Evolutionary conservation across 2,329 filamentous ascomycete species (phyloP), one percentile per base, ranked within the genome.

Genomic region (Beauveria australis): DNA sequence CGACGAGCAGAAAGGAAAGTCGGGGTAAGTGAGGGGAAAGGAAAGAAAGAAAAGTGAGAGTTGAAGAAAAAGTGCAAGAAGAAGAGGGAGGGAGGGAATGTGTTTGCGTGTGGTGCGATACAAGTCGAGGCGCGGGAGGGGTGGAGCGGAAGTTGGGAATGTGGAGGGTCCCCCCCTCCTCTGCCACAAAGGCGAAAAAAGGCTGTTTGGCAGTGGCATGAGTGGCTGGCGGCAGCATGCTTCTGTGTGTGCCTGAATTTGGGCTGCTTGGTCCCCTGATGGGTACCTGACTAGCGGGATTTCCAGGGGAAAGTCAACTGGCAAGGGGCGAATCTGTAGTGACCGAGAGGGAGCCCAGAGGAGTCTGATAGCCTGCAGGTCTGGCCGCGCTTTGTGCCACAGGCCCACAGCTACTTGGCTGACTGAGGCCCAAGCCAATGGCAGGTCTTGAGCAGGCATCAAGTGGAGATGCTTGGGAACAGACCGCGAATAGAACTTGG

Each of bases 61-160:
- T 51, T 60, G 53, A 53, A 51, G 58, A 61, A 57, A 52, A 49
- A 43, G 48, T 51, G 22, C 48, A 60, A 62, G 53, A 47, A 51
- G 44, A 55, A 58, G 57, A 62, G 49, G 55, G 52, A 43, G 46
- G 28, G 56, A 55, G 47, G 46, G 28, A 46, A 30, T n/a, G 43
- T 22, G 28, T 33, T 46, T 48, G 41, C 37, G 53, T 47, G 33
- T 12, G 30, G 30, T 12, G 53, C 37, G 52, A 56, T 57, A 19
- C 30, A 57, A 3, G 54, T 48, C 30, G 43, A 56, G 18, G 53
- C 43, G 30, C 30, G 30, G n/a, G 19, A 44, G 48, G 43, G 30
- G 54, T 57, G 54, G 54, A 57, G 41, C 19, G 30, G 43, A 22
- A 57, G 53, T 12, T 57, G 54, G 44, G 54, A 48, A 57, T 57